These are phyloP conservation scores for Penicillium sp. DNA, from an alignment of 2,329 filamentous ascomycete genomes.

Conservation along the genomic window DNA sequence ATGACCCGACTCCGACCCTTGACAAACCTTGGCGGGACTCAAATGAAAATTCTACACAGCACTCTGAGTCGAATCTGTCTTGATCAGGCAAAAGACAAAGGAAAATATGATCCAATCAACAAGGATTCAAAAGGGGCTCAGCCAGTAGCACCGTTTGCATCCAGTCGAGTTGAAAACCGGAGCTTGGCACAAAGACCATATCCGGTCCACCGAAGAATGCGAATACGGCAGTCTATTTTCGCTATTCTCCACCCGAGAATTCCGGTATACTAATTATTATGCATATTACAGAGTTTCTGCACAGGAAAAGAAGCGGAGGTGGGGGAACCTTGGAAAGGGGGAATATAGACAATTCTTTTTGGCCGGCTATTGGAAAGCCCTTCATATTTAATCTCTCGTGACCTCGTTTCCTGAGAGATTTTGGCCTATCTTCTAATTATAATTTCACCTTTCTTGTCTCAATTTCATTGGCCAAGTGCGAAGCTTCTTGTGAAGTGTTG, in stretches of 20 bases:
- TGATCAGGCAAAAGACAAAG: too few relatives aligned
- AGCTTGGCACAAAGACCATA: background rate
- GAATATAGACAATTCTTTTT: too few relatives aligned
- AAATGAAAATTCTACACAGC: background rate
- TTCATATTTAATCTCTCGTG: too few relatives aligned
- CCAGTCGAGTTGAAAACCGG: background rate
- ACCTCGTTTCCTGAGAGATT: too few relatives aligned
- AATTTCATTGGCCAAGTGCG: too few relatives aligned
- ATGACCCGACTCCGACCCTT: background rate
- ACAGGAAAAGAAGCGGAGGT: background rate
- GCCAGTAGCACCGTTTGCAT: background rate
- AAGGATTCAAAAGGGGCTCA: background rate
- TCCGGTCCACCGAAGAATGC: background rate
- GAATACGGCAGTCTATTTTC: background rate
- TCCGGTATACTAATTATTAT: background rate
- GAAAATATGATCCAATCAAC: too few relatives aligned
- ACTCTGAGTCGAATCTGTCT: background rate
- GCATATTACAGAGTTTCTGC: background rate
- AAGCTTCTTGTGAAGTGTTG: background rate
- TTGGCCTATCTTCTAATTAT: too few relatives aligned
- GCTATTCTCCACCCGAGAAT: background rate
- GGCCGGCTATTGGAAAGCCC: too few relatives aligned
- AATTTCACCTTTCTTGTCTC: background rate
- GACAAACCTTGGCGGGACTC: background rate
- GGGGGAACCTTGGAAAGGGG: background rate